Base-by-base conservation (phyloP, 2,329 filamentous ascomycete genomes). In the Alternaria postmessia region DNA sequence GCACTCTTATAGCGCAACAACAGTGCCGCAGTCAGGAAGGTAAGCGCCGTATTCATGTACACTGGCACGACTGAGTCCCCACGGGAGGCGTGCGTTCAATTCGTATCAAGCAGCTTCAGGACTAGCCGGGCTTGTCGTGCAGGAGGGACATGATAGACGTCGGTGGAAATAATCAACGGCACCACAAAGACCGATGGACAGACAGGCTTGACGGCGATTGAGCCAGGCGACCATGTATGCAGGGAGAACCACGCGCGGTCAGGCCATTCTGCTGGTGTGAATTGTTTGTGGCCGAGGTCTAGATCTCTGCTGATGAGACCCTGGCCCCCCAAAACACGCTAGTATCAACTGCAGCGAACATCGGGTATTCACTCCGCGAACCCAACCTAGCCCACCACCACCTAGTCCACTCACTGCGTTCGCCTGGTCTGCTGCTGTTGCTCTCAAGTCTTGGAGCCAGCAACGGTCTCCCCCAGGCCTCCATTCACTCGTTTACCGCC, bases 311-410 rank as follows among this genome's bases (percentile, higher is more conserved):
- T 56, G 28, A 38, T 51, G 44, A 38, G 44, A 56, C 57, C 22
- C 36, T 28, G 38, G 38, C 20, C 22, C 36, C n/a, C 46, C 28
- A 46, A 51, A 44, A 34, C 32, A 43, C 55, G 47, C 57, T 55
- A 59, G 51, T 18, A 46, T 51, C 51, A 51, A 59, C 57, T 43
- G 57, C 57, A 59, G 57, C 57, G 36, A 59, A 54, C 57, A 46
- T 48, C 57, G 52, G 57, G 52, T 43, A 55, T 38, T 55, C 43
- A 49, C 44, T 59, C 51, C 51, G 51, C 38, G n/a, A 51, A 36
- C 49, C 55, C 55, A 54, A 51, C 24, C 48, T 42, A 39, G 44
- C 49, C 49, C 42, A 58, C 55, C 34, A n/a, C 36, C 36, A 39
- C 36, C 36, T 20, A 39, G n/a, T n/a, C 36, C 49, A 30, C 55